These are phyloP conservation scores for Anthracocystis walkeri DNA, from an alignment of 1,284 basidiomycete species.

Conservation along the genomic window DNA sequence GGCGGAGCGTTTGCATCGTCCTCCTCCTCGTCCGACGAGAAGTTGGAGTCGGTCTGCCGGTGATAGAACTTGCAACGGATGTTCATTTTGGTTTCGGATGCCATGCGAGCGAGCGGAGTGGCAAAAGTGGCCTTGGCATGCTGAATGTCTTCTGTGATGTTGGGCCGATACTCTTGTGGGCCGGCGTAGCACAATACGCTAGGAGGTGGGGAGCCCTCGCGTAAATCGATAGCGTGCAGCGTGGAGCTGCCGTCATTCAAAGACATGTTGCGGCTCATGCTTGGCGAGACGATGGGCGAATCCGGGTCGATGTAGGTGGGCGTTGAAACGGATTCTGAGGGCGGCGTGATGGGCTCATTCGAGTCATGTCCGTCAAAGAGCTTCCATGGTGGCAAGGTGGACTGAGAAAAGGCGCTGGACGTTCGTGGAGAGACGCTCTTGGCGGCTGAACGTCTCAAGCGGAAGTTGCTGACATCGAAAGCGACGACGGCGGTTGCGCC, in stretches of 20 bases:
- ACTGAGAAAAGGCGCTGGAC: slow-evolving; percentile 14
- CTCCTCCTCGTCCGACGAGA: slow-evolving; percentile 18
- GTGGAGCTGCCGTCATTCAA: not conserved
- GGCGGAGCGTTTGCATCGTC: slow-evolving; percentile 7
- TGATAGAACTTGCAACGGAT: slow-evolving; percentile 40
- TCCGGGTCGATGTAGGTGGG: slow-evolving; percentile 26
- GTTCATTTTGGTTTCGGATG: slow-evolving; percentile 35
- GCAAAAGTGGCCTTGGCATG: slow-evolving; percentile 31
- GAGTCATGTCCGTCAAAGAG: slow-evolving; percentile 11
- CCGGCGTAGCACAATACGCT: slow-evolving; percentile 28
- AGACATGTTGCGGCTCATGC: slow-evolving; percentile 39
- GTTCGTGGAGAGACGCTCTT: slow-evolving; percentile 23
- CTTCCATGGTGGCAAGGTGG: slow-evolving; percentile 24
- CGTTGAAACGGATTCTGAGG: slow-evolving; percentile 22
- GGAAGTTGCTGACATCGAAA: slow-evolving; percentile 43
- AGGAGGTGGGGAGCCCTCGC: slow-evolving; percentile 37
- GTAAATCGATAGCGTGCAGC: slow-evolving; percentile 26
- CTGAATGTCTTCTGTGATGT: slow-evolving; percentile 29
- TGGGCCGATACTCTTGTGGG: slow-evolving; percentile 18
- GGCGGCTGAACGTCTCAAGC: slow-evolving; percentile 13
- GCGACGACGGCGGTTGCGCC: slow-evolving; percentile 37
- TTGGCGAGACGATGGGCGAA: slow-evolving; percentile 33
- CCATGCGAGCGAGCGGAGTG: slow-evolving; percentile 20
- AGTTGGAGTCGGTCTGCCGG: not conserved
- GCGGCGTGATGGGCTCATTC: slow-evolving; percentile 30